These are phyloP conservation scores for Didymosphaeria variabile DNA, from an alignment of 2,329 filamentous ascomycete genomes.

Conservation along the genomic window DNA sequence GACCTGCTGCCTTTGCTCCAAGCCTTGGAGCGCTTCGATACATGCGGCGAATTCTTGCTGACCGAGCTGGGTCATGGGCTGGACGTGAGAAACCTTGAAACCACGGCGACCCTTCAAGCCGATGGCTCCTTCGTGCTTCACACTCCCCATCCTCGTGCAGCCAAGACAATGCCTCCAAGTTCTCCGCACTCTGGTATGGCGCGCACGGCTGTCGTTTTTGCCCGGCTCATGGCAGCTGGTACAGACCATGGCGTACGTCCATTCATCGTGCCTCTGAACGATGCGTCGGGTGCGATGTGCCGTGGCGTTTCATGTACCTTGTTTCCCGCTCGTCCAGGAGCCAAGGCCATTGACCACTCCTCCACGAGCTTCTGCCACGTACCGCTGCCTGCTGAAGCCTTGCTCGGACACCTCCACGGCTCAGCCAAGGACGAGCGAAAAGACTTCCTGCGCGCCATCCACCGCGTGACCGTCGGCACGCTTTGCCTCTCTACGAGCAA, in stretches of 20 bases:
- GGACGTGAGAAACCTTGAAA: conserved; percentile 3
- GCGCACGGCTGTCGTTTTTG: conserved; percentile 5
- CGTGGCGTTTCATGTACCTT: conserved; percentile 3
- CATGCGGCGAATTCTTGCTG: conserved; percentile 4
- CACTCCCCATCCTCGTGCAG: conserved; percentile 4
- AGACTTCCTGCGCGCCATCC: background rate
- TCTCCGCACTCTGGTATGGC: conserved; percentile 8
- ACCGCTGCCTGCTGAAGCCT: background rate
- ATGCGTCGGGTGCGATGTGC: conserved; percentile 8
- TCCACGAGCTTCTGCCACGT: background rate
- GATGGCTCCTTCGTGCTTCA: conserved; percentile 7
- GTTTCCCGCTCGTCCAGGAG: conserved; percentile 1
- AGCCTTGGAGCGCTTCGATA: conserved; percentile 13
- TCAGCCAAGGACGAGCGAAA: background rate
- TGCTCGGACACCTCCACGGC: background rate
- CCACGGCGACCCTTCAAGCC: conserved; percentile 6
- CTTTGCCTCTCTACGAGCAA: background rate
- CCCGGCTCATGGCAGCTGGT: conserved; percentile 6
- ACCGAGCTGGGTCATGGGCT: conserved; percentile 1
- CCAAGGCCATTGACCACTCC: conserved; percentile 1
- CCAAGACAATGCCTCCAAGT: conserved; percentile 8
- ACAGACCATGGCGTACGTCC: conserved; percentile 3
- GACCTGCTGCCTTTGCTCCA: conserved; percentile 10
- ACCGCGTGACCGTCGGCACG: background rate
- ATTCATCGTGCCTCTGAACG: conserved; percentile 8